Evolutionary conservation across 2,329 filamentous ascomycete species (phyloP).

Genomic region (Teratosphaeria epicoccoides): DNA sequence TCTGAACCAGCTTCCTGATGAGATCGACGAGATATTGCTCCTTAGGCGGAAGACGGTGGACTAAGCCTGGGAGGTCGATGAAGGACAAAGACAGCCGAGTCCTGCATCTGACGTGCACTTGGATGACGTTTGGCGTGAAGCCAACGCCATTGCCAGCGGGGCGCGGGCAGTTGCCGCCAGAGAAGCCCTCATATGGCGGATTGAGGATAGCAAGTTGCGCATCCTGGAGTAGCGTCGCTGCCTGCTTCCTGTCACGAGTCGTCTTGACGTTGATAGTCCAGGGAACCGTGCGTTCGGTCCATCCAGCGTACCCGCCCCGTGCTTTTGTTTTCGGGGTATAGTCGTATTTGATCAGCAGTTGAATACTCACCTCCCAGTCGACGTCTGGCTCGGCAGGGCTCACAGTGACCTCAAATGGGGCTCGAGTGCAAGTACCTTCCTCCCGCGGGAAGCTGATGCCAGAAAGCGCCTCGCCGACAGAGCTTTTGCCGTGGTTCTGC

Average conservation of each 20-base stretch:
- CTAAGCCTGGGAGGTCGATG: slow-evolving; percentile 76
- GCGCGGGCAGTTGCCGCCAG: slow-evolving; percentile 3
- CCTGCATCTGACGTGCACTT: slow-evolving; percentile 63
- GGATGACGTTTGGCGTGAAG: slow-evolving; percentile 74
- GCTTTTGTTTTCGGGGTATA: slow-evolving; percentile 41
- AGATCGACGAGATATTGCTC: slow-evolving; percentile 61
- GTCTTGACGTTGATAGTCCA: slow-evolving; percentile 54
- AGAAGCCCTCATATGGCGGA: slow-evolving; percentile 32
- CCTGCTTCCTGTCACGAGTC: slow-evolving; percentile 43
- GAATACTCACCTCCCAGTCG: slow-evolving; percentile 50
- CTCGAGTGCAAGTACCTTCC: slow-evolving; percentile 63
- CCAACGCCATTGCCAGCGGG: slow-evolving; percentile 40
- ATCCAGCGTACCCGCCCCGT: slow-evolving; percentile 21
- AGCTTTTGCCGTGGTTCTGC: slow-evolving; percentile 71
- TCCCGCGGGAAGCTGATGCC: slow-evolving; percentile 63
- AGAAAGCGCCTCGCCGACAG: slow-evolving; percentile 34
- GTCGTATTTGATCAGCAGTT: slow-evolving; percentile 51
- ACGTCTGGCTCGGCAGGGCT: slow-evolving; percentile 36
- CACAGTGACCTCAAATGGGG: slow-evolving; percentile 69
- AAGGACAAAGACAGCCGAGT: slow-evolving; percentile 65
- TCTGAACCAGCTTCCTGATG: slow-evolving; percentile 55
- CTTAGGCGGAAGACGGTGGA: slow-evolving; percentile 55
- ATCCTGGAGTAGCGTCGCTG: slow-evolving; percentile 59
- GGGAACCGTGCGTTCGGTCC: slow-evolving; percentile 27
- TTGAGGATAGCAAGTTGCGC: slow-evolving; percentile 72